Evolutionary conservation across 202 grass and related monocot species (phyloP).

Genomic region (Zizania palustris): DNA sequence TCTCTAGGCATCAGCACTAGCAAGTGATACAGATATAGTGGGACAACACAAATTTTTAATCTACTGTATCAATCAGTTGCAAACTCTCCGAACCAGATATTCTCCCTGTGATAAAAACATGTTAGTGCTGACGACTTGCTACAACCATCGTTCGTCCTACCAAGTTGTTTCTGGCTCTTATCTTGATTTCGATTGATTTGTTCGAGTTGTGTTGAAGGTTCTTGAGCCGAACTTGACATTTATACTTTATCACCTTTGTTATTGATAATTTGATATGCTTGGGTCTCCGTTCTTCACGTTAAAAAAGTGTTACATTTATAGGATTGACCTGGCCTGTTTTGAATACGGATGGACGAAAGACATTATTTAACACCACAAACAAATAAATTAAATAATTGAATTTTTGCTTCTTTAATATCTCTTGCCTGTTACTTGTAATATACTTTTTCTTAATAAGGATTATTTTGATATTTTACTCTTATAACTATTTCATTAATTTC

Average conservation of each 20-base stretch:
- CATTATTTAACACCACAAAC: no score
- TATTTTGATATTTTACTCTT: no score
- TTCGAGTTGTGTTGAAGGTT: not conserved
- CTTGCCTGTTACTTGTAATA: no score
- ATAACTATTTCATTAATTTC: no score
- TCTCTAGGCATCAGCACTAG: constrained; percentile 11
- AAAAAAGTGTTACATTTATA: not conserved
- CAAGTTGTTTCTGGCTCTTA: not conserved
- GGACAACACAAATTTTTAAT: constrained; percentile 11
- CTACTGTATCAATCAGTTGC: not conserved
- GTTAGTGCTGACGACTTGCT: not conserved
- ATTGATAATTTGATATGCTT: constrained; percentile 1
- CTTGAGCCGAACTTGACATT: not conserved
- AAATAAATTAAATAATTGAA: no score
- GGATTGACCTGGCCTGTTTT: not conserved
- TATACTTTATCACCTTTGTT: constrained; percentile 5
- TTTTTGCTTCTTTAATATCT: no score
- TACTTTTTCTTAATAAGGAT: no score
- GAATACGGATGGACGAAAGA: no score
- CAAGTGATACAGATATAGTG: constrained; percentile 21
- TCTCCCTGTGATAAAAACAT: not conserved
- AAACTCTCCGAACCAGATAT: not conserved
- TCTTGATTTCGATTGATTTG: not conserved
- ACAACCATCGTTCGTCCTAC: not conserved
- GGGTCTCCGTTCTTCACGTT: not conserved